Conservation (phyloP, 768 basidiomycete species). For the Hericium erinaceus region DNA sequence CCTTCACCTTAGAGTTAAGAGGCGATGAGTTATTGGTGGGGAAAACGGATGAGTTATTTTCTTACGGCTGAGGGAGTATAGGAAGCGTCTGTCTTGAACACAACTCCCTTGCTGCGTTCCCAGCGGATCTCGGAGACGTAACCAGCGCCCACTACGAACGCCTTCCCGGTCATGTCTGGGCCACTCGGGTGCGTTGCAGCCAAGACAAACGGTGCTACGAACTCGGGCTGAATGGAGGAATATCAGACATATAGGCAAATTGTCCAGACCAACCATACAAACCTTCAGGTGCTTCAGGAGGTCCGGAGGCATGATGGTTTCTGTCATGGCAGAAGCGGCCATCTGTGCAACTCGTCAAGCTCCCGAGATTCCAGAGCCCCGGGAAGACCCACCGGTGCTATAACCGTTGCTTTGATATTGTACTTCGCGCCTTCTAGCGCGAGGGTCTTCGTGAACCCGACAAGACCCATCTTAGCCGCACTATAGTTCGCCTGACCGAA, state of each 20-base stretch:
- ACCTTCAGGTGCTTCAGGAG: slow-evolving; percentile 84
- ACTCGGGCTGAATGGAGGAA: slow-evolving; percentile 56
- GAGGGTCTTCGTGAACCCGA: slow-evolving; percentile 88
- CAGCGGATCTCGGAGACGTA: slow-evolving; percentile 88
- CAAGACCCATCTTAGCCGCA: slow-evolving; percentile 94
- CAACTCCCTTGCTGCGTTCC: slow-evolving; percentile 79
- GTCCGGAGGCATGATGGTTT: slow-evolving; percentile 89
- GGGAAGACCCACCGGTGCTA: slow-evolving; percentile 66
- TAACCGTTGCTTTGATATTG: slow-evolving; percentile 75
- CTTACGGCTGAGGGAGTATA: slow-evolving; percentile 91
- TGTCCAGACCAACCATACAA: slow-evolving; percentile 1
- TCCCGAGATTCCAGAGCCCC: not conserved
- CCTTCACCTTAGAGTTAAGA: slow-evolving; percentile 49
- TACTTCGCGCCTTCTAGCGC: slow-evolving; percentile 91
- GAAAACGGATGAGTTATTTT: not conserved
- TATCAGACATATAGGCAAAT: not conserved
- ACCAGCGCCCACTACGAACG: slow-evolving; percentile 92
- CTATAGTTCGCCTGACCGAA: slow-evolving; percentile 98
- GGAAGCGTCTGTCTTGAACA: slow-evolving; percentile 83
- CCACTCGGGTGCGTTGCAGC: slow-evolving; percentile 83
- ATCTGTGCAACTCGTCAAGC: slow-evolving; percentile 36
- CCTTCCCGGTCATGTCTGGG: slow-evolving; percentile 65
- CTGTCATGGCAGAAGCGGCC: slow-evolving; percentile 96
- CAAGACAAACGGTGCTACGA: slow-evolving; percentile 85
- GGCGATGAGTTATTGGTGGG: not conserved